Base-by-base conservation (phyloP, 2,329 filamentous ascomycete genomes). In the Emergomyces pasteurianus region DNA sequence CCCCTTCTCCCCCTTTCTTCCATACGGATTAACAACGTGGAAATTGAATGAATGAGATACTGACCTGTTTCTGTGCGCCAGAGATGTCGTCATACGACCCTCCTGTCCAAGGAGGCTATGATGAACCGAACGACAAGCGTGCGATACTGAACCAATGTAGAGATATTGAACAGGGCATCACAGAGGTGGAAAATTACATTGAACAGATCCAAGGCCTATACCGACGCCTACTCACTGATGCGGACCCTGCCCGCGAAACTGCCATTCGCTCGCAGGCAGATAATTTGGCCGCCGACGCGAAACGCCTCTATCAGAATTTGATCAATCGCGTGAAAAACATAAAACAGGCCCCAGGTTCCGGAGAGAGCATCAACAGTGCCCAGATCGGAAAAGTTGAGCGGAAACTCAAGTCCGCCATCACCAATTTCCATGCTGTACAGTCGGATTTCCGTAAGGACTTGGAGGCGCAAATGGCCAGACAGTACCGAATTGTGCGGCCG, bases 401-500 rank as follows among this genome's bases (percentile, higher is more conserved):
- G 58, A 83, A 87, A 61, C 81, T 96, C 67, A 92, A 92, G 78
- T 79, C 82, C 52, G 89, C 89, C 62, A 92, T 96, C 73, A 84
- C 89, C 67, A 79, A 85, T 63, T 96, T 92, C 79, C 90, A 94
- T 75, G 81, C 85, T 65, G 80, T 90, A 60, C 92, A 97, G 75
- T 84, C 84, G 1, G 82, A 86, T 26, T 96, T 92, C 81, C 84
- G 88, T 71, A 88, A 88, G 75, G 86, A 87, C 67, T 85, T 90
- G 38, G 83, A 89, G 72, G 88, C 90, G 57, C 90, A 95, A 75
- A 89, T 95, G 77, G 88, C 86, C 66, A 84, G 94, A 60, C 91
- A 96, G 73, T 96, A 95, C 76, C 84, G 88, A 62, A 96, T 97
- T 71, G 92, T 94, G 60, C 83, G 86, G 65, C 89, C 91, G 26